Conservation (phyloP, 148 eudicot species). For the Salicornia ramosissima region DNA sequence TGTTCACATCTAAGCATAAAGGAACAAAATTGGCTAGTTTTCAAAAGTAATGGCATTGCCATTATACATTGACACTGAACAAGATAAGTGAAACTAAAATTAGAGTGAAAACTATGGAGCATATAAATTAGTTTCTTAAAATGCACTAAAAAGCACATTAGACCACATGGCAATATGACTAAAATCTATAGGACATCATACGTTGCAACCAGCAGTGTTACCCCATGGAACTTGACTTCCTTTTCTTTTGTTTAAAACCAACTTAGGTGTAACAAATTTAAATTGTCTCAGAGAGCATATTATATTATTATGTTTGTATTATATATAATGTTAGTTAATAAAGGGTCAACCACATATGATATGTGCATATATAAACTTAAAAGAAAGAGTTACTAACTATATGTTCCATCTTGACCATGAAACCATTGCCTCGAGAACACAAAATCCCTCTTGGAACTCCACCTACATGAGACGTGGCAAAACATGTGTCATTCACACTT, state of each 20-base stretch:
- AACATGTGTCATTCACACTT: conserved; percentile 2
- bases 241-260: neutral
- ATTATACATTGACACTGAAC: neutral
- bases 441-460: conserved; percentile 79
- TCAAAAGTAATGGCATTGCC: neutral
- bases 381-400: conserved; percentile 49
- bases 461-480: conserved; percentile 43
- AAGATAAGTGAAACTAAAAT: too few species aligned
- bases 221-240: neutral
- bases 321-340: neutral
- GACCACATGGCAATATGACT: neutral
- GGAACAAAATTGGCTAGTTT: neutral
- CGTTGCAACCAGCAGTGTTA: neutral
- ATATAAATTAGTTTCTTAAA: neutral
- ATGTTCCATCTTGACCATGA: conserved; percentile 91
- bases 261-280: neutral
- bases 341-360: conserved; percentile 4
- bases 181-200: neutral
- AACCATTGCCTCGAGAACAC: conserved; percentile 96
- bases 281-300: neutral
- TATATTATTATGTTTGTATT: too few species aligned
- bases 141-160: neutral
- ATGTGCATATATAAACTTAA: neutral
- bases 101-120: too few species aligned
- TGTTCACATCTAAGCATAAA: neutral